phyloP scores from a whole-genome alignment of 2,329 filamentous ascomycete species.

The Neopestalotiopsis sp. region DNA sequence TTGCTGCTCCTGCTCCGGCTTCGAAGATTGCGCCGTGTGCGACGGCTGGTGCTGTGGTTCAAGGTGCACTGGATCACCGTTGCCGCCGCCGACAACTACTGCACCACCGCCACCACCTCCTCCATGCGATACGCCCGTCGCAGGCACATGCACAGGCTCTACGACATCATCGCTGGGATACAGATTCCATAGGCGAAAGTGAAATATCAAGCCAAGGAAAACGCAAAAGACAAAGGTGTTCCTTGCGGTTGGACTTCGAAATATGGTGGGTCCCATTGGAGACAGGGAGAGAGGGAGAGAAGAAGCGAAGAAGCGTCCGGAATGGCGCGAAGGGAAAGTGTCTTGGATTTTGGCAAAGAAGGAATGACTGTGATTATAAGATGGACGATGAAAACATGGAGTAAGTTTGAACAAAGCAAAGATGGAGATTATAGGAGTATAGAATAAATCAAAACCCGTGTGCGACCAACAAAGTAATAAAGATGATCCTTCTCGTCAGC shows the following conservation, averaged over 20 bases:
- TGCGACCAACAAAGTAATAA: neutral
- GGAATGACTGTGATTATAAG: neutral
- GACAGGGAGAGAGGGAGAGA: neutral
- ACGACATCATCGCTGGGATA: neutral
- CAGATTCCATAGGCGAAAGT: neutral
- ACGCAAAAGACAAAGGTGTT: constrained; percentile 1
- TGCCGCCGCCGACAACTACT: neutral
- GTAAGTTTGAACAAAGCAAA: neutral
- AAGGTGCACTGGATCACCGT: neutral
- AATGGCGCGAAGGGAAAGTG: neutral
- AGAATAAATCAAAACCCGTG: neutral
- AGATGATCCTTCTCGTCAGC: neutral
- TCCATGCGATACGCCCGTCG: neutral
- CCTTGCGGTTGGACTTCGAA: neutral
- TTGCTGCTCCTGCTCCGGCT: too few relatives aligned
- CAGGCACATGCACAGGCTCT: neutral
- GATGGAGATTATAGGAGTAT: neutral
- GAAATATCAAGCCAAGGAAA: neutral
- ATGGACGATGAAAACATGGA: neutral
- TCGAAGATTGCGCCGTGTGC: neutral
- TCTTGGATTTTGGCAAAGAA: neutral
- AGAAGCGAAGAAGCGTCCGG: neutral
- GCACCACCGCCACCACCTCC: neutral
- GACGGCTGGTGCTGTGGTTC: neutral
- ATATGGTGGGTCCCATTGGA: neutral